Base-by-base conservation (phyloP, 2,329 filamentous ascomycete genomes). In the Aspergillus costaricaensis region DNA sequence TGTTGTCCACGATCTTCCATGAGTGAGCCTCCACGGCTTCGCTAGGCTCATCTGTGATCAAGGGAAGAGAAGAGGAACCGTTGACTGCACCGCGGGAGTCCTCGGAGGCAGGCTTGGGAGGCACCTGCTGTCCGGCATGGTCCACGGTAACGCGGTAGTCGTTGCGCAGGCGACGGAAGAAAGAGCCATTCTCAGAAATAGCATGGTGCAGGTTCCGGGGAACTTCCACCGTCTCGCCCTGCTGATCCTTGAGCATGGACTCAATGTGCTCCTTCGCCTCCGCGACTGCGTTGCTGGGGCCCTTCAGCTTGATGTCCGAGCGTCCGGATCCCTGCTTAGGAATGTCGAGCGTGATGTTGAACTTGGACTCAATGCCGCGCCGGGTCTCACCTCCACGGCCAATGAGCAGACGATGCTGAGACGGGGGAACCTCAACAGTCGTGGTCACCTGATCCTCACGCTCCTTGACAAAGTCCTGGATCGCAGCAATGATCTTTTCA, bases 371-470 rank as follows among this genome's bases (percentile, higher is more conserved):
- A 25, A 99, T 84, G 65, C 89, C 86, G 65, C 91, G 90, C 76
- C 96, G 91, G 52, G 87, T 88, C 67, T 96, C 92, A 65, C 96
- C 95, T 64, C 92, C 92, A 59, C 92, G 91, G 44, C 95, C 95
- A 72, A 99, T 98, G 23, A 99, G 84, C 8, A 91, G 84, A 57
- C 93, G 86, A 76, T 99, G 96, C 82, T 97, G 96, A 69, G 95
- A 90, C 12, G 89, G 88, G 15, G 93, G 91, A 38, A 99, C 88
- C 36, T 97, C 92, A 25, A 97, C 74, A 15, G 84, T 83, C 70
- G 91, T 89, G 0, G 88, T 90, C 43, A 91, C 86, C 78, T 96
- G 91, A 74, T 86, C 94, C 69, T 94, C 91, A 39, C 91, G 89
- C 73, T 96, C 86, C n/a, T 85, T 81, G 30, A 96, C 92, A 68